Evolutionary conservation across 2,329 filamentous ascomycete genomes (phyloP), one percentile per base, ranked within the genome.

Genomic region (Biscogniauxia marginata): DNA sequence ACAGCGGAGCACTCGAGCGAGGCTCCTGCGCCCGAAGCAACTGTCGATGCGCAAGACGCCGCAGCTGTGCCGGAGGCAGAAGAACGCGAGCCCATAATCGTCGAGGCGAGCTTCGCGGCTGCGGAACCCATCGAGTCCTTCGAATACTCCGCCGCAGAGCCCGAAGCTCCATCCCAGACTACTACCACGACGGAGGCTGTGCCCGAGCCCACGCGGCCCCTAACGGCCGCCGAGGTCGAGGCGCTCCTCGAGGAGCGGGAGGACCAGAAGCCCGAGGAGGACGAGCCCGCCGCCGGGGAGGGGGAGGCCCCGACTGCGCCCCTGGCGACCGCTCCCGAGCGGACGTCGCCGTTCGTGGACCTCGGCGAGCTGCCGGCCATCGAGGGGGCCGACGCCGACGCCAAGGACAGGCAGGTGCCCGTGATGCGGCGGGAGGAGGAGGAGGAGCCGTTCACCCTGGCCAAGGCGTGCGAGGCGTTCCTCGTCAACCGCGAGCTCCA

Each of bases 151-250:
- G 8, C 25, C 25, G 25, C 25, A 4, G 30, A 25, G 24, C 24
- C 24, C 24, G 24, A 25, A 34, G 6, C 30, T 2, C 9, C 30
- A 11, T 11, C 30, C 30, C 13, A 11, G 13, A 16, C 9, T 16
- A 39, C 6, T 16, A 16, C 55, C n/a, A 21, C 52, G 4, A 54
- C 56, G 7, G 55, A 59, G 3, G 34, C 46, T n/a, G 21, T 53
- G 34, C 34, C 46, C 2, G 46, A 58, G 11, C 22, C 39, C 18
- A 22, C 44, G 7, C 47, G 39, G 11, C 18, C 46, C 19, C 19
- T 25, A 4, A 11, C 46, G 2, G 46, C 19, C 5, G 22, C 25
- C 22, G 46, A 30, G 13, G 8, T 49, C 21, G 46, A 49, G 23
- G 23, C 18, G 7, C 16, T 25, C 20, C 20, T 47, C 13, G 20